Base-by-base conservation (phyloP, 2,329 filamentous ascomycete genomes). In the Graphiopsis chlorocephala region DNA sequence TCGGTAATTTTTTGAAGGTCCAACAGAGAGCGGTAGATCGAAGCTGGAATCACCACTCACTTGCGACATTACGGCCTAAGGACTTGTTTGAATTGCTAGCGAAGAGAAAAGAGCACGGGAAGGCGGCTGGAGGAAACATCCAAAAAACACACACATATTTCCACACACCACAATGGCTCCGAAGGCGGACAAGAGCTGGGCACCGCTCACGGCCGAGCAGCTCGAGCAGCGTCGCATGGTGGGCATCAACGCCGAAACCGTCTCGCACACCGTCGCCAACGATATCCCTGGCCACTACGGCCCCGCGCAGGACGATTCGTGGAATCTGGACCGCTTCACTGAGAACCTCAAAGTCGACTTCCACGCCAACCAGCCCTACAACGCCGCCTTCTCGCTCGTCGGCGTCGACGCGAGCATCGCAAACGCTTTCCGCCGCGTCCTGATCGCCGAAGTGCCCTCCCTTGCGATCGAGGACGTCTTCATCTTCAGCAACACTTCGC, bases 381-480 rank as follows among this genome's bases (percentile, higher is more conserved):
- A 97, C 73, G 83, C 92, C 50, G 90, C 90, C 64, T 99, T 99
- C 82, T 97, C 93, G 35, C 87, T 99, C 68, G 85, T 97, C 72
- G 93, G 94, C 71, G 81, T 97, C 72, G 95, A 99, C 77, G 93
- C 95, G 73, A 89, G 92, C 63, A 88, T 99, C 76, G 92, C 95
- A 74, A 99, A 99, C 78, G 95, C 96, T 74, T 97, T 98, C 83
- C 93, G 95, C 67, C 92, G 95, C 72, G 98, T 98, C 73, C 85
- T 98, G 73, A 90, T 99, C 78, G 86, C 94, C 71, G 96, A 99
- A 82, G 91, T 99, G 61, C 93, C 94, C 20, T 95, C 93, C 2
- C 85, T 99, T 53, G 95, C 96, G 70, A 93, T 99, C 73, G 95
- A 99, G 83, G 89, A 88, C 68, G 92, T 96, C 76, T 99, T 90